A percentile compares a stretch with the other conserved stretches of the same genome.
Evolutionary conservation across 2,329 filamentous ascomycete genomes (phyloP).

Genomic region (Laburnicola sp.): DNA sequence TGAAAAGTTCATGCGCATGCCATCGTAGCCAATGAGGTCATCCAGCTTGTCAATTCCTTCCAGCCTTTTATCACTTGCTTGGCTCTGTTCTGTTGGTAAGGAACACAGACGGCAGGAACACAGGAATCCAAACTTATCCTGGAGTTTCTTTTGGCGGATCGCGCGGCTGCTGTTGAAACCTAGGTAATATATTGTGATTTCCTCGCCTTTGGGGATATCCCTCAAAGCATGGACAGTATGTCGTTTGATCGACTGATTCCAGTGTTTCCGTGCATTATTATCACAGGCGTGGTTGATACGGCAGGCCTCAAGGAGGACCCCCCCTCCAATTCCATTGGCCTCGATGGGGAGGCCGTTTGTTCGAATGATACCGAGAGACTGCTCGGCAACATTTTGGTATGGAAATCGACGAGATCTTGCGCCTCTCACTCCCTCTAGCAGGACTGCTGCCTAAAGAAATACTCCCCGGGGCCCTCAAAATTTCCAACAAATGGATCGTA

Average conservation of each 20-base stretch:
- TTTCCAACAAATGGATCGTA: no score
- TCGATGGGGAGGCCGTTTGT: slow-evolving; percentile 40
- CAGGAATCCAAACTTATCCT: slow-evolving; percentile 38
- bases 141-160: slow-evolving; percentile 28
- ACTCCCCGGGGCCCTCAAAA: no score
- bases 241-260: slow-evolving; percentile 37
- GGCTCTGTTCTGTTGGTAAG: slow-evolving; percentile 35
- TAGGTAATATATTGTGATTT: slow-evolving; percentile 45
- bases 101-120: slow-evolving; percentile 46
- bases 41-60: slow-evolving; percentile 27
- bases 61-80: slow-evolving; percentile 37
- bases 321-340: slow-evolving; percentile 26
- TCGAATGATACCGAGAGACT: slow-evolving; percentile 37
- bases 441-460: no score
- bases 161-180: slow-evolving; percentile 19
- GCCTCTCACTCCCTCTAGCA: no score
- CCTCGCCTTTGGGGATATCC: slow-evolving; percentile 41
- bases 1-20: slow-evolving; percentile 13
- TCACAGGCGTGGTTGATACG: slow-evolving; percentile 47
- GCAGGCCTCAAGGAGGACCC: slow-evolving; percentile 41
- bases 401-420: slow-evolving; percentile 3
- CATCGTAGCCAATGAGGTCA: slow-evolving; percentile 23
- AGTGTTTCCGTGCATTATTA: slow-evolving; percentile 42
- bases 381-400: slow-evolving; percentile 20
- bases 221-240: slow-evolving; percentile 41